Conservation (phyloP, 805 yeast genomes). For the Candida boidinii region DNA sequence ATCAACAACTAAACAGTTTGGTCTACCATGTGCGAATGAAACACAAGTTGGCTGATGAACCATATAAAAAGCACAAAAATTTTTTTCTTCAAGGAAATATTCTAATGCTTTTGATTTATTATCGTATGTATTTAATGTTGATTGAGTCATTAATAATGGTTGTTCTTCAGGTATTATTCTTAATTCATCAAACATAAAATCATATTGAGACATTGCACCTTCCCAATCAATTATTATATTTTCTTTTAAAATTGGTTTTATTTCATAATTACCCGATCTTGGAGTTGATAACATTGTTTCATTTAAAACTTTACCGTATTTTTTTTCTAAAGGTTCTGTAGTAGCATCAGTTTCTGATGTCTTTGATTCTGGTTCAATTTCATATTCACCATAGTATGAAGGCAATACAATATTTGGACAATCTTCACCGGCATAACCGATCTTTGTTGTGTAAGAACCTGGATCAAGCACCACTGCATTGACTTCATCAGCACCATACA, state of each 20-base stretch:
- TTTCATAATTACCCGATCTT: conserved; percentile 37
- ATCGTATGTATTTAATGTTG: conserved; percentile 68
- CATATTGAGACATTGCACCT: conserved; percentile 67
- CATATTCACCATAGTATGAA: conserved; percentile 47
- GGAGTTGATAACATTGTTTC: conserved; percentile 33
- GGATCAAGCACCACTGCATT: conserved; percentile 89
- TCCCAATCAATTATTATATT: conserved; percentile 80
- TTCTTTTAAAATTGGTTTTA: conserved; percentile 52
- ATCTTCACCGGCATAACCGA: conserved; percentile 92
- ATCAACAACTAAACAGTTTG: conserved; percentile 80
- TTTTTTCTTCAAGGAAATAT: conserved; percentile 55
- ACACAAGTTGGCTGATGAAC: conserved; percentile 83
- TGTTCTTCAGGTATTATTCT: conserved; percentile 51
- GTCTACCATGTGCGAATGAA: conserved; percentile 82
- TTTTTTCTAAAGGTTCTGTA: conserved; percentile 6
- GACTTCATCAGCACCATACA: conserved; percentile 71
- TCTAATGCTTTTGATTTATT: conserved; percentile 69
- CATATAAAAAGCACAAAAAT: conserved; percentile 73
- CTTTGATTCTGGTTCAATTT: conserved; percentile 7
- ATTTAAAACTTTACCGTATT: conserved; percentile 18
- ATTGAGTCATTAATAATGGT: conserved; percentile 79
- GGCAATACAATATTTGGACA: conserved; percentile 71
- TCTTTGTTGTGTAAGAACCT: conserved; percentile 74
- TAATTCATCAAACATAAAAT: conserved; percentile 45
- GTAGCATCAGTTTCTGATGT: conserved; percentile 1